Conservation (phyloP, 179 eudicot species). For the Corrigiola litoralis region DNA sequence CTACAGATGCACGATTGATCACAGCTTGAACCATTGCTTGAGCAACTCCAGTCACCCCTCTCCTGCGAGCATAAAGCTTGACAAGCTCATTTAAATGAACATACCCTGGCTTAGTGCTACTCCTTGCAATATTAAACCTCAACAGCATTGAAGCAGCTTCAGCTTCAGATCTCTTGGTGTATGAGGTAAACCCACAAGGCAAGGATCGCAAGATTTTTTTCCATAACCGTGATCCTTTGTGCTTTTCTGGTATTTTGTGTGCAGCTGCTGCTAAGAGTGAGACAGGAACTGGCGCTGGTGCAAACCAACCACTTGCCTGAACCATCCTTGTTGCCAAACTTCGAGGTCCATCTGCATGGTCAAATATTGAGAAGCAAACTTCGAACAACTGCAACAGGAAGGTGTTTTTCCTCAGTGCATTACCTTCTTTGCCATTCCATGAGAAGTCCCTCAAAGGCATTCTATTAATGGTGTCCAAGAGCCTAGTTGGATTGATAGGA, state of each 20-base stretch:
- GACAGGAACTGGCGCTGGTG: conserved; percentile 72
- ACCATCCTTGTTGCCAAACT: conserved; percentile 93
- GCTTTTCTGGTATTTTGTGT: conserved; percentile 70
- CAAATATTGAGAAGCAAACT: conserved; percentile 95
- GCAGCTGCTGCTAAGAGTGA: conserved; percentile 74
- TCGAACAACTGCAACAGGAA: conserved; percentile 88
- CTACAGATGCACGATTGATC: conserved; percentile 40
- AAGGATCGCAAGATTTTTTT: conserved; percentile 49
- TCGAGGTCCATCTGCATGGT: conserved; percentile 85
- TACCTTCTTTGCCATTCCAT: conserved; percentile 60
- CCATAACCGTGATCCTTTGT: conserved; percentile 54
- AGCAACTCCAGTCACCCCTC: conserved; percentile 64
- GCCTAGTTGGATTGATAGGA: conserved; percentile 85
- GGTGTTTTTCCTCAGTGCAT: conserved; percentile 50
- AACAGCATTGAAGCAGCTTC: conserved; percentile 77
- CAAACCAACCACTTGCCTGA: conserved; percentile 92
- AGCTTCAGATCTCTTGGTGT: conserved; percentile 62
- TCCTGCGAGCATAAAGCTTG: conserved; percentile 68
- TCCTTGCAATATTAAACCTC: conserved; percentile 78
- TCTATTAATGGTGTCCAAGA: conserved; percentile 80
- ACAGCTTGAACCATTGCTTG: conserved; percentile 80
- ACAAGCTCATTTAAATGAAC: conserved; percentile 62
- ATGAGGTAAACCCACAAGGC: conserved; percentile 63
- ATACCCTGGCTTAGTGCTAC: conserved; percentile 57
- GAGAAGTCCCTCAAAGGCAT: conserved; percentile 64